phyloP scores from a whole-genome alignment of 2,329 filamentous ascomycete genomes.

The Fusarium incarnatum region DNA sequence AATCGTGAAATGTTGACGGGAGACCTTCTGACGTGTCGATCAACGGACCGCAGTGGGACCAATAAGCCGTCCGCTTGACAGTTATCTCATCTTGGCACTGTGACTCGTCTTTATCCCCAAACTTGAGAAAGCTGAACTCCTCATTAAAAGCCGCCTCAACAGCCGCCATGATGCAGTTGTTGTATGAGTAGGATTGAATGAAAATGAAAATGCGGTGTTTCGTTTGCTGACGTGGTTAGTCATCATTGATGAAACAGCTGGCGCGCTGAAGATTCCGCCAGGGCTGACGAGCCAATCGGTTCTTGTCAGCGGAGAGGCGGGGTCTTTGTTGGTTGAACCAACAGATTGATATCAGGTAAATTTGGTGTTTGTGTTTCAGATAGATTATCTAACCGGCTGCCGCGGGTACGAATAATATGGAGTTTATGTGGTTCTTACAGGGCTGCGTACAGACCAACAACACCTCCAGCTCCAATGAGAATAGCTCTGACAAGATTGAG shows the following conservation, averaged over 20 bases:
- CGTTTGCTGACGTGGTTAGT: conserved; percentile 5
- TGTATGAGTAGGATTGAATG: not conserved
- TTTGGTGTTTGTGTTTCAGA: not conserved
- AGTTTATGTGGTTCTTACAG: not conserved
- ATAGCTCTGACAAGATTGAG: not conserved
- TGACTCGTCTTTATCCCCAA: accelerated
- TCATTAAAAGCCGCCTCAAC: not conserved
- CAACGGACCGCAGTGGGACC: conserved; percentile 59
- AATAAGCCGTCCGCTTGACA: conserved; percentile 52
- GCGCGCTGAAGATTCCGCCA: not conserved
- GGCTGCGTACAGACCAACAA: conserved; percentile 3
- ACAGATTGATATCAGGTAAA: not conserved
- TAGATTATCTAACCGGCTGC: not conserved
- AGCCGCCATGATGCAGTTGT: not conserved
- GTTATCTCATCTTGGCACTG: not conserved
- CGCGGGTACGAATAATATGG: not conserved
- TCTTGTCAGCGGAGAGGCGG: not conserved
- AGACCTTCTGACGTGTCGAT: conserved; percentile 41
- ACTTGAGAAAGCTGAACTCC: conserved; percentile 29
- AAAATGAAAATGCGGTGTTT: not conserved
- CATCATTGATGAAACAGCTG: not conserved
- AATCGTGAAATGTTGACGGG: conserved; percentile 55
- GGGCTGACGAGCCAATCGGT: not conserved
- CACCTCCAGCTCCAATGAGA: conserved; percentile 7
- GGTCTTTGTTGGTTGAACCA: not conserved